These are phyloP conservation scores for Chloranthus sessilifolius DNA, from an alignment of 164 flowering plant genomes.

Conservation along the genomic window DNA sequence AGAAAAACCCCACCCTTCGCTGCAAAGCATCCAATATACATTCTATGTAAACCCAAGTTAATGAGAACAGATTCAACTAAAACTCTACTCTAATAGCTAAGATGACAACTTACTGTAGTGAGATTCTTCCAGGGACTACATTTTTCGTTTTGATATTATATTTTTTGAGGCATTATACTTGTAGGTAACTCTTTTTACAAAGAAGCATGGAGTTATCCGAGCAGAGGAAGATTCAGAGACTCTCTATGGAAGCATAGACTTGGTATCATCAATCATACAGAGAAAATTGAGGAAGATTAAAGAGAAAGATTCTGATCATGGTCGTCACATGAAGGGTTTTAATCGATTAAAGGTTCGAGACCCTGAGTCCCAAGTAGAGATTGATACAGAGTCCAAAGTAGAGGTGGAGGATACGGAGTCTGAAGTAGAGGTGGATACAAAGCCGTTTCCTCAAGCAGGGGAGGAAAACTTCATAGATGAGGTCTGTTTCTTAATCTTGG, in stretches of 20 bases:
- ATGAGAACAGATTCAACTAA: too few relatives aligned
- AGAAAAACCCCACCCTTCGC: too few relatives aligned
- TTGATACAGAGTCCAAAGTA: slow-evolving; percentile 17
- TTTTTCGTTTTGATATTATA: background rate
- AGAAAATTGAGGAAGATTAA: slow-evolving; percentile 91
- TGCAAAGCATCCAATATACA: too few relatives aligned
- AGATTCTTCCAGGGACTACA: background rate
- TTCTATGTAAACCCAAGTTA: too few relatives aligned
- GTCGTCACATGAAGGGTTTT: slow-evolving; percentile 86
- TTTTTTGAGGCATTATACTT: background rate
- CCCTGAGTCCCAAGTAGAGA: slow-evolving; percentile 20
- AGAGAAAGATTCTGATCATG: slow-evolving; percentile 89
- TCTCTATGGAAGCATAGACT: slow-evolving; percentile 69
- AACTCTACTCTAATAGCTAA: too few relatives aligned
- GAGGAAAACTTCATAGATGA: slow-evolving; percentile 25
- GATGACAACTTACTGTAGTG: too few relatives aligned
- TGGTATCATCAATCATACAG: slow-evolving; percentile 75
- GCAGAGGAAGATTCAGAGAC: slow-evolving; percentile 88
- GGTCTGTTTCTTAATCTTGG: slow-evolving; percentile 20
- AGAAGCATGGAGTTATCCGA: slow-evolving; percentile 85
- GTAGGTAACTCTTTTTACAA: slow-evolving; percentile 78
- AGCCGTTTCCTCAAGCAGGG: slow-evolving; percentile 1
- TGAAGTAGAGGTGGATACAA: too few relatives aligned
- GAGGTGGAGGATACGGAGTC: slow-evolving; percentile 15
- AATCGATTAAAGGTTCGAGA: slow-evolving; percentile 59